A percentile compares a stretch with the other conserved stretches of the same genome.
Conservation (phyloP, 2,329 filamentous ascomycete species). For the Pochonia chlamydosporia region DNA sequence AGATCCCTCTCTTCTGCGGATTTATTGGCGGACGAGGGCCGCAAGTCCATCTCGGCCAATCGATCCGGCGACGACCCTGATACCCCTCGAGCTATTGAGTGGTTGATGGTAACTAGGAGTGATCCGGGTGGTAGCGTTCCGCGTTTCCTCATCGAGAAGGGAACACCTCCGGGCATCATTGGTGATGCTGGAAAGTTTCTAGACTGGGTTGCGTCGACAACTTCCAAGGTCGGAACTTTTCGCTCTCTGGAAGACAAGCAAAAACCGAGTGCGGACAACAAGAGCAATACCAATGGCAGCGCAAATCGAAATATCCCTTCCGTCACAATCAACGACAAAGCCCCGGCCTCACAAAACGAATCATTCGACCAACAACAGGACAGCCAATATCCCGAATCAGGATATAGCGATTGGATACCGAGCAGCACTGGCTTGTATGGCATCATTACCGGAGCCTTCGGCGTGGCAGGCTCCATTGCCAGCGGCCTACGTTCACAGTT, state of each 20-base stretch:
- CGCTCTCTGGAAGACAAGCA: not conserved
- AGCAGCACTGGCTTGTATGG: conserved; percentile 46
- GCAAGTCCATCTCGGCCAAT: conserved; percentile 12
- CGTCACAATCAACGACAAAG: not conserved
- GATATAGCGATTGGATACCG: conserved; percentile 26
- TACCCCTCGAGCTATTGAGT: conserved; percentile 54
- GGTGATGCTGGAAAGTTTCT: conserved; percentile 76
- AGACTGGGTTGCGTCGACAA: conserved; percentile 57
- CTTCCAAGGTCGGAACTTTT: conserved; percentile 17
- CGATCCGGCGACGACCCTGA: conserved; percentile 26
- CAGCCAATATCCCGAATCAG: conserved; percentile 9
- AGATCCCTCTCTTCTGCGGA: conserved; percentile 28
- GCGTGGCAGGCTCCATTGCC: conserved; percentile 41
- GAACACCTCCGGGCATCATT: conserved; percentile 75
- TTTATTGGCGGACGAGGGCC: conserved; percentile 21
- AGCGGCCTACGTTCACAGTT: conserved; percentile 26
- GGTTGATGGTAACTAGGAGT: conserved; percentile 88
- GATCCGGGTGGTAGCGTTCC: conserved; percentile 87
- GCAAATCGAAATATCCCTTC: not conserved
- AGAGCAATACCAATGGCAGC: not conserved
- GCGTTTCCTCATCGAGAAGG: conserved; percentile 84
- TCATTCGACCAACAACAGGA: not conserved
- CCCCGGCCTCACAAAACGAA: not conserved
- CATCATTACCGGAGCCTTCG: conserved; percentile 48
- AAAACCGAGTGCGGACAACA: not conserved